Percentiles rank a stretch among this genome's conserved stretches.
phyloP scores from a whole-genome alignment of 352 stramenopile genomes.

The Phytophthora agathidicida region DNA sequence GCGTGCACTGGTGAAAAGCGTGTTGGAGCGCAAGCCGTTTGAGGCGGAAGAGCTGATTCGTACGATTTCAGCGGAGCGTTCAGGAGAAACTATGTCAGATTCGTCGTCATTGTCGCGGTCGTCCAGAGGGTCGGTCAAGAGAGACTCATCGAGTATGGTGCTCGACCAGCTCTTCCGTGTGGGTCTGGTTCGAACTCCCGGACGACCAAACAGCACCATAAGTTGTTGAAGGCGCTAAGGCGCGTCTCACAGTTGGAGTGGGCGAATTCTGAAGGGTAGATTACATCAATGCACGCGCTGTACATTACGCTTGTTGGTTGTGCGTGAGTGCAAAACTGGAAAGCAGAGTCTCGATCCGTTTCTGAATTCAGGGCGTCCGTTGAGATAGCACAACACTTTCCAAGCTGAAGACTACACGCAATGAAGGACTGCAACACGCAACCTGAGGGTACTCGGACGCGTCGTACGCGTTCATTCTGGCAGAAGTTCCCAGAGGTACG shows the following conservation, averaged over 20 bases:
- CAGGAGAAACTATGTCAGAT: constrained; percentile 1
- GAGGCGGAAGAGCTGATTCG: constrained; percentile 36
- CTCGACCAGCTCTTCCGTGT: constrained; percentile 30
- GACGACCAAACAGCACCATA: constrained; percentile 21
- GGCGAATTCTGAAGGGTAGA: background rate
- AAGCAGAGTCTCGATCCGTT: constrained; percentile 2
- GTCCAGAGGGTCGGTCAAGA: constrained; percentile 16
- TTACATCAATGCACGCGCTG: constrained; percentile 14
- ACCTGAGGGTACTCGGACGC: background rate
- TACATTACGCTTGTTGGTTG: background rate
- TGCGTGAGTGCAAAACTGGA: background rate
- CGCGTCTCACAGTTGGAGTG: no score
- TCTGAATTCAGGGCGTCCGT: constrained; percentile 18
- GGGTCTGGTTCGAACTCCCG: constrained; percentile 23
- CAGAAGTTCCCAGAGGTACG: constrained; percentile 70
- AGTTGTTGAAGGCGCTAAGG: background rate
- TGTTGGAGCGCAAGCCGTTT: constrained; percentile 58
- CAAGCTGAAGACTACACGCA: background rate
- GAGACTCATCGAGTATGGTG: constrained; percentile 22
- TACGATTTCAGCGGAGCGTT: constrained; percentile 27
- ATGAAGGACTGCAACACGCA: constrained; percentile 13
- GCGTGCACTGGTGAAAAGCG: constrained; percentile 55
- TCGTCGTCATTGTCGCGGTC: constrained; percentile 5
- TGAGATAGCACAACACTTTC: constrained; percentile 9
- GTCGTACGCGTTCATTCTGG: constrained; percentile 56